Percentiles rank a stretch among this genome's conserved stretches.
phyloP scores from a whole-genome alignment of 2,329 filamentous ascomycete species.

The Atkinsonella hypoxylon region DNA sequence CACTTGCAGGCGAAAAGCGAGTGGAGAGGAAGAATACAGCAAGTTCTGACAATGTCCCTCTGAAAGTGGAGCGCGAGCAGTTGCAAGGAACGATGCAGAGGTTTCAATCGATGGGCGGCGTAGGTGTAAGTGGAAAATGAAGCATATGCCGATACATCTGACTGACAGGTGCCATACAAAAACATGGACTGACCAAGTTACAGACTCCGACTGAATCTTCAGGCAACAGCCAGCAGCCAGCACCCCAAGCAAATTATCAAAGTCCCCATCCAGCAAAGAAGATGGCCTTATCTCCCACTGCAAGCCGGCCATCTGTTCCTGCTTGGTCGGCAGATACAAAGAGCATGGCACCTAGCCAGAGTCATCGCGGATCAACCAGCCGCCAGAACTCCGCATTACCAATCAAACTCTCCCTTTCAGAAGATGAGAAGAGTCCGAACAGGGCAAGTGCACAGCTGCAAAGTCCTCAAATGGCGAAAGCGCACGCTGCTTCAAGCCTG shows the following conservation, averaged over 20 bases:
- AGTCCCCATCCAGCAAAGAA: conserved; percentile 40
- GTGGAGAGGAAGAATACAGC: conserved; percentile 32
- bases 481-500: conserved; percentile 21
- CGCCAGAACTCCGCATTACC: conserved; percentile 23
- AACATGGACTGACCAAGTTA: conserved; percentile 8
- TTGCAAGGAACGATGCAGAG: conserved; percentile 17
- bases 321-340: conserved; percentile 31
- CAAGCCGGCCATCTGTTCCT: conserved; percentile 41
- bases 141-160: not conserved
- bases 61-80: conserved; percentile 24
- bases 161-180: not conserved
- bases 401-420: conserved; percentile 44
- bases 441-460: conserved; percentile 36
- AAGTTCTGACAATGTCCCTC: conserved; percentile 19
- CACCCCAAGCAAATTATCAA: conserved; percentile 19
- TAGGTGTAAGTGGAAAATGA: conserved; percentile 18
- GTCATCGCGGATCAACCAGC: conserved; percentile 12
- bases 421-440: conserved; percentile 47
- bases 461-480: conserved; percentile 37
- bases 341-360: conserved; percentile 11
- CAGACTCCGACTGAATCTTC: conserved; percentile 33
- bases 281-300: conserved; percentile 38
- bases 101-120: conserved; percentile 21
- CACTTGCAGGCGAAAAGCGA: conserved; percentile 47
- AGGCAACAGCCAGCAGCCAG: conserved; percentile 22